Evolutionary conservation across 2,329 filamentous ascomycete genomes (phyloP), one percentile per base, ranked within the genome.

Genomic region (Teratosphaeriaceae sp.): DNA sequence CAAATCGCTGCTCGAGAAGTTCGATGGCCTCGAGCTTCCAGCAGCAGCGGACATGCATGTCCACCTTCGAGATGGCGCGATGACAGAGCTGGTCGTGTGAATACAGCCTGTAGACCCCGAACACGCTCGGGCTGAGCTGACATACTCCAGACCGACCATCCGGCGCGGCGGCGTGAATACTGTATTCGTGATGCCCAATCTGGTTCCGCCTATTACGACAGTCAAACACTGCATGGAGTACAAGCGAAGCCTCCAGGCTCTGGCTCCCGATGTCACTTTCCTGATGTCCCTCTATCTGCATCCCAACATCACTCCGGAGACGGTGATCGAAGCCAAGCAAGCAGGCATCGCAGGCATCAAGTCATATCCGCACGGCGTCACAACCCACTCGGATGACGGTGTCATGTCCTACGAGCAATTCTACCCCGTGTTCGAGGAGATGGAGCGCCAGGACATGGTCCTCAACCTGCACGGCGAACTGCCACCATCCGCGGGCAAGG

Each of bases 401-500:
- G 84, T 89, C 19, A 69, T 84, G 13, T 76, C 79, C 44, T 79
- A 86, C 57, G 78, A 80, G 47, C 67, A 73, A 23, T 90, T 87
- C 67, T 84, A 85, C 60, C 78, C 80, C 5, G 85, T 90, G 12
- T 94, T 97, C 60, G 77, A 75, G n/a, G 85, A 86, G 51, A 96
- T 97, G 89, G 84, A 95, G 61, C 70, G 81, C 46, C 79, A 88
- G 52, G 80, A 82, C 52, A 72, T 95, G 61, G 76, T 94, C n/a
- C 74, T 94, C 31, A 96, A 96, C 67, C 72, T 97, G n/a, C 89
- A 97, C 63, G 90, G 89, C 52, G 90, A 96, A 67, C 79, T 83
- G n/a, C 82, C 80, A 0, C 73, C 74, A 1, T 71, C 71, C 50
- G 63, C 64, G 34, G 58, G 53, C 41, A 51, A 59, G 36, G 60